Conservation (phyloP, 345 rosid genomes). For the Durio zibethinus region DNA sequence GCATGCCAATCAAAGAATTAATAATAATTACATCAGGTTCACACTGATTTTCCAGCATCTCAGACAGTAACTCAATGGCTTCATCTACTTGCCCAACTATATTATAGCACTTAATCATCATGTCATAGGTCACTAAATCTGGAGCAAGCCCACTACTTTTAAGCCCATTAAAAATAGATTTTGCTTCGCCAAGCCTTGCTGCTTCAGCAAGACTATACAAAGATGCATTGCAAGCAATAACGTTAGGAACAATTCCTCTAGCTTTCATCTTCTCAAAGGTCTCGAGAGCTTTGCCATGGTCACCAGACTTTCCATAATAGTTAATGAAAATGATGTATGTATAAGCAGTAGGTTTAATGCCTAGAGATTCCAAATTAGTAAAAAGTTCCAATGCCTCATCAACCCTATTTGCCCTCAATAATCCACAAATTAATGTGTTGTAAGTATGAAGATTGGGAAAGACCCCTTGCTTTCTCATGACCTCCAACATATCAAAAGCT, state of each 20-base stretch:
- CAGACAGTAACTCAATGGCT: conserved; percentile 68
- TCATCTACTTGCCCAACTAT: conserved; percentile 72
- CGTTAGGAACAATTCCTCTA: conserved; percentile 73
- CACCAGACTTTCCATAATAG: conserved; percentile 82
- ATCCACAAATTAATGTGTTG: conserved; percentile 74
- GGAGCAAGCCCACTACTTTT: conserved; percentile 61
- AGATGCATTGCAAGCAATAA: conserved; percentile 86
- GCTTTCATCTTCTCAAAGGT: conserved; percentile 75
- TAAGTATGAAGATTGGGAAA: conserved; percentile 81
- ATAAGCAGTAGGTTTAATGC: conserved; percentile 67
- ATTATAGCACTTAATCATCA: conserved; percentile 93
- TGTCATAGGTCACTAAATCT: conserved; percentile 86
- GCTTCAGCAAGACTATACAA: conserved; percentile 69
- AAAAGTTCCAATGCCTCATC: conserved; percentile 62
- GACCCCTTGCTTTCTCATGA: conserved; percentile 59
- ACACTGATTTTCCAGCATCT: conserved; percentile 62
- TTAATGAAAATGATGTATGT: conserved; percentile 82
- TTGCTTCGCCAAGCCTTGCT: conserved; percentile 68
- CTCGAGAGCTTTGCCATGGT: conserved; percentile 58
- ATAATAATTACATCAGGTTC: conserved; percentile 76
- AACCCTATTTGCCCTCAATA: conserved; percentile 53
- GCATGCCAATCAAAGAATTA: conserved; percentile 73
- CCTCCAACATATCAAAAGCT: conserved; percentile 60
- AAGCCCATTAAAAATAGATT: conserved; percentile 59
- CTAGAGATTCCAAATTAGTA: conserved; percentile 53